A percentile compares a stretch with the other conserved stretches of the same genome.
Conservation (phyloP, 139 green algal genomes). For the Chlorella vulgaris region DNA sequence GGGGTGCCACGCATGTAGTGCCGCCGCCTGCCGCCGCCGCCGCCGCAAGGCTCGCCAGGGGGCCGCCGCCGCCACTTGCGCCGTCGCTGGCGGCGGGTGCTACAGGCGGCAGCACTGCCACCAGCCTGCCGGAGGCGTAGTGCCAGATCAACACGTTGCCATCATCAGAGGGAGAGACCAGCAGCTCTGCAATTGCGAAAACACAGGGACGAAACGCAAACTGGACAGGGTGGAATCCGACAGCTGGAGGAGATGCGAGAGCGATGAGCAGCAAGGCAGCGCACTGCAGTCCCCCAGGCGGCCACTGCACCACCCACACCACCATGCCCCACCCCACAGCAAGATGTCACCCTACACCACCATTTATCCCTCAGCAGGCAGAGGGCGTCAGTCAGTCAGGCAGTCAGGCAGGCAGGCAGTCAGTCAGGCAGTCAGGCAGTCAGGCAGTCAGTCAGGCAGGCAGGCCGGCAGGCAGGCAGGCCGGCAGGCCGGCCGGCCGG, state of each 20-base stretch:
- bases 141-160: slow-evolving; percentile 76
- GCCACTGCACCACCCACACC: too few relatives aligned
- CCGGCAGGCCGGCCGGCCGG: not conserved
- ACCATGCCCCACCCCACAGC: too few relatives aligned
- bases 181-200: slow-evolving; percentile 30
- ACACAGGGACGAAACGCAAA: not conserved
- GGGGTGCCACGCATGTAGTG: slow-evolving; percentile 10
- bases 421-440: too few relatives aligned
- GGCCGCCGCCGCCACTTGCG: not conserved
- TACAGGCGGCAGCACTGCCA: slow-evolving; percentile 26
- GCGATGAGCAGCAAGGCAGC: not conserved
- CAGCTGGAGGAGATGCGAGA: too few relatives aligned
- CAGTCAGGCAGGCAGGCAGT: too few relatives aligned
- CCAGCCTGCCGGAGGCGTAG: slow-evolving; percentile 43
- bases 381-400: too few relatives aligned
- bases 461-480: too few relatives aligned
- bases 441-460: too few relatives aligned
- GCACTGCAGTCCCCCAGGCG: too few relatives aligned
- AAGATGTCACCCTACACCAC: too few relatives aligned
- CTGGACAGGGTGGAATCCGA: too few relatives aligned
- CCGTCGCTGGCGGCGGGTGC: not conserved
- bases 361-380: too few relatives aligned
- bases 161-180: slow-evolving; percentile 69
- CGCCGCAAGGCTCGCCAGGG: not conserved
- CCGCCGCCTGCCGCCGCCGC: not conserved